Evolutionary conservation across 345 rosid genomes (phyloP).

Genomic region (Melaleuca quinquenervia): DNA sequence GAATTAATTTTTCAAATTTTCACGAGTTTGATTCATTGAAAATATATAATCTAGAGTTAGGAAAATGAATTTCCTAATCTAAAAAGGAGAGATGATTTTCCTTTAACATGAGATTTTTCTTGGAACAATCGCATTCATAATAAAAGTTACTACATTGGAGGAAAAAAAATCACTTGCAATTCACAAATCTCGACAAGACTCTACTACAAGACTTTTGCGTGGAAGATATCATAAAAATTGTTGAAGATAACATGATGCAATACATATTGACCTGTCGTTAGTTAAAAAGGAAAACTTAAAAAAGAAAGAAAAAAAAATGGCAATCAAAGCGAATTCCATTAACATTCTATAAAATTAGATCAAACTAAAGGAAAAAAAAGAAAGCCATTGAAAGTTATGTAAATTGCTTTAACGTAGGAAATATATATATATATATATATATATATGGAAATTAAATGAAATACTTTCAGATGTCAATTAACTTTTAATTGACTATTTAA

Average conservation of each 20-base stretch:
- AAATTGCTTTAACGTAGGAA: background rate
- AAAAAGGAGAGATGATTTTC: no score
- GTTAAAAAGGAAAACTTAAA: fast-evolving
- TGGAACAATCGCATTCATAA: no score
- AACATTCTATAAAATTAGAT: background rate
- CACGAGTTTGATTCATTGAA: no score
- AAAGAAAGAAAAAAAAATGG: background rate
- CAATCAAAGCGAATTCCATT: background rate
- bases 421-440: no score
- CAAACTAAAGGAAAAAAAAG: background rate
- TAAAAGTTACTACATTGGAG: no score
- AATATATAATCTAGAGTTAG: no score
- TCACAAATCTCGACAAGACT: no score
- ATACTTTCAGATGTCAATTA: background rate
- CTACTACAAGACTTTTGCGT: no score
- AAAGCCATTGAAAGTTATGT: background rate
- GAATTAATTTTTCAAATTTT: no score
- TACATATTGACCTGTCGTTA: background rate
- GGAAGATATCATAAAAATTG: no score
- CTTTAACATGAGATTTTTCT: no score
- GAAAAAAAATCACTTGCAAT: no score
- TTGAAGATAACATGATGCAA: background rate
- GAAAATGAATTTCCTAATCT: background rate
- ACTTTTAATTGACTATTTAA: background rate
- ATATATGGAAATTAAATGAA: background rate